Evolutionary conservation across 2,329 filamentous ascomycete species (phyloP), one percentile per base, ranked within the genome.

Genomic region (Aspergillus brunneoviolaceus): DNA sequence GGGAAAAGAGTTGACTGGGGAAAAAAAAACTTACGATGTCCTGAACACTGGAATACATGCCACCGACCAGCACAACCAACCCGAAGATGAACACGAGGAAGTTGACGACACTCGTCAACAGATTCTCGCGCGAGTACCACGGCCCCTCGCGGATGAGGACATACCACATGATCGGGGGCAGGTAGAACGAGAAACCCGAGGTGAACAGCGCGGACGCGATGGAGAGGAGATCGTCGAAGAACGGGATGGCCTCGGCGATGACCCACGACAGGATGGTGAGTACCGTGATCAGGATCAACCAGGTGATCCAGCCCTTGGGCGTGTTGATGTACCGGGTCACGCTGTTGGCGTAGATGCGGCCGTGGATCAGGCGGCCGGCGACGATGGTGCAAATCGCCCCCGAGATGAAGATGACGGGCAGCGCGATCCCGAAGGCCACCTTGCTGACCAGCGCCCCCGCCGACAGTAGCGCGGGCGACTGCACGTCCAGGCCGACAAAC

Each of bases 141-240:
- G 48, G 45, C 2, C 66, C 66, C 50, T 68, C 62, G 5, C 61
- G 59, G 48, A 71, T 57, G n/a, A 70, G 58, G 5, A 67, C 64
- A 48, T 67, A 66, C 68, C 68, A 71, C 64, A 70, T 66, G 59
- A 77, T 76, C 39, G 84, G 83, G 1, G 81, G 76, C 16, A 87
- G 66, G 42, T 83, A 96, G 79, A 95, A 95, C 69, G 94, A 93
- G 79, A 95, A 95, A 48, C 91, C 92, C 67, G 88, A 91, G 73
- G 94, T 89, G 69, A 95, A 93, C 1, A 95, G 83, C 2, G 90
- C 90, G 31, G 73, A 75, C 62, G 72, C 72, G 57, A 77, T 69
- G 12, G 66, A 66, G 3, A 68, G 49, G 16, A 67, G 56, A 12
- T 66, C 57, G 3, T 62, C 63, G 58, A 68, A 68, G n/a, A 68